Evolutionary conservation across 768 basidiomycete species (phyloP).

Genomic region (Boletus tomentosulus): DNA sequence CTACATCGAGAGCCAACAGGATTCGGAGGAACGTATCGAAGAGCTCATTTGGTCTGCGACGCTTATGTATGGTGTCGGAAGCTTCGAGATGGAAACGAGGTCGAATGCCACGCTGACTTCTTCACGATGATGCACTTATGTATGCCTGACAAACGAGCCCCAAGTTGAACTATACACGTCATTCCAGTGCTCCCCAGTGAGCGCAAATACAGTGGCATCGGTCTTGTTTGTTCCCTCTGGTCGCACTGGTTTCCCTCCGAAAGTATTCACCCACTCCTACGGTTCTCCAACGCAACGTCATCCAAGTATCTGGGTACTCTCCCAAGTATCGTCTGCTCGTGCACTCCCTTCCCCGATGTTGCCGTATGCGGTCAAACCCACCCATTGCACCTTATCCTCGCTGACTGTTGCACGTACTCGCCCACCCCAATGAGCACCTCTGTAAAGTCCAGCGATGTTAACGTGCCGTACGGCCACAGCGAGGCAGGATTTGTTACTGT

Average conservation of each 20-base stretch:
- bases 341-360: too few species aligned
- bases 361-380: too few species aligned
- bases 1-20: conserved; percentile 32
- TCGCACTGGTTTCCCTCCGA: not conserved
- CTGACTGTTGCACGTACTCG: too few species aligned
- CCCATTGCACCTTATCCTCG: too few species aligned
- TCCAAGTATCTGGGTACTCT: too few species aligned
- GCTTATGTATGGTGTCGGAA: conserved; percentile 57
- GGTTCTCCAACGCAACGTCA: not conserved
- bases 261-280: not conserved
- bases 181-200: conserved; percentile 17
- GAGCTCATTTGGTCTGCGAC: conserved; percentile 57
- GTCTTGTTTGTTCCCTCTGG: conserved; percentile 54
- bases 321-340: too few species aligned
- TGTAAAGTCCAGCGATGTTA: not conserved
- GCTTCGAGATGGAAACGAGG: conserved; percentile 38
- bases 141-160: conserved; percentile 1
- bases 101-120: conserved; percentile 59
- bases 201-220: conserved; percentile 69
- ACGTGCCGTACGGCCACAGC: not conserved
- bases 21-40: conserved; percentile 50
- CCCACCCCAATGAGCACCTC: not conserved
- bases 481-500: not conserved
- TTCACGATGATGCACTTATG: conserved; percentile 34
- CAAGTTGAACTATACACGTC: too few species aligned